Evolutionary conservation across 805 yeast genomes (phyloP).

Genomic region (Schizosaccharomyces osmophilus): DNA sequence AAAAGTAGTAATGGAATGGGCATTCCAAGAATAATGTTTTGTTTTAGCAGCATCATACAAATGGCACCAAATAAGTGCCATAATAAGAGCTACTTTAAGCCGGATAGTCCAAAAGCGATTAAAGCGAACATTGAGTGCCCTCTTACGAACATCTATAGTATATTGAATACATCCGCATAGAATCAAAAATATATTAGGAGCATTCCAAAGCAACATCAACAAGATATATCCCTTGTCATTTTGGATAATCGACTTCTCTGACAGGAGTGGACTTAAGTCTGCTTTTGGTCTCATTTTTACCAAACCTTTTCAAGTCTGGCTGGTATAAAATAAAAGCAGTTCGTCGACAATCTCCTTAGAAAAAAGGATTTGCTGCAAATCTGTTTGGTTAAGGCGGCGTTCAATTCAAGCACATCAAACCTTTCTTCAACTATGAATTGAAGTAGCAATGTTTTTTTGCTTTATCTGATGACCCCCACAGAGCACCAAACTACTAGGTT

Average conservation of each 20-base stretch:
- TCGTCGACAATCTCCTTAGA: too few relatives aligned
- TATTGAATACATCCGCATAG: background rate
- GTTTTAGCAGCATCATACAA: background rate
- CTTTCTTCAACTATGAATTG: too few relatives aligned
- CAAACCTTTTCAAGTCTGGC: background rate
- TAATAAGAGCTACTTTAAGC: background rate
- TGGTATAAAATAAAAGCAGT: too few relatives aligned
- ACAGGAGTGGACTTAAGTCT: background rate
- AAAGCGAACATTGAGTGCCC: background rate
- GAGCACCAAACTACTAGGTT: too few relatives aligned
- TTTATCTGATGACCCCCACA: too few relatives aligned
- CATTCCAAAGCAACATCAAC: background rate
- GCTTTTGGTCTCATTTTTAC: background rate
- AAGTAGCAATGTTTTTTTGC: too few relatives aligned
- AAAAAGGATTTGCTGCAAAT: too few relatives aligned
- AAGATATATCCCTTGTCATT: background rate
- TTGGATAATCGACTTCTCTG: background rate
- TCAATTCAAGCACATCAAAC: too few relatives aligned
- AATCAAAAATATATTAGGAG: background rate
- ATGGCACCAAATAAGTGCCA: background rate
- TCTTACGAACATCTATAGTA: background rate
- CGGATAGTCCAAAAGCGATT: background rate
- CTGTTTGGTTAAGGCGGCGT: too few relatives aligned
- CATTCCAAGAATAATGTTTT: background rate
- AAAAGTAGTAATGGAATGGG: background rate